A percentile compares a stretch with the other conserved stretches of the same genome.
These are phyloP conservation scores for Collariella sp. DNA, from an alignment of 495 filamentous ascomycete genomes.

Conservation along the genomic window DNA sequence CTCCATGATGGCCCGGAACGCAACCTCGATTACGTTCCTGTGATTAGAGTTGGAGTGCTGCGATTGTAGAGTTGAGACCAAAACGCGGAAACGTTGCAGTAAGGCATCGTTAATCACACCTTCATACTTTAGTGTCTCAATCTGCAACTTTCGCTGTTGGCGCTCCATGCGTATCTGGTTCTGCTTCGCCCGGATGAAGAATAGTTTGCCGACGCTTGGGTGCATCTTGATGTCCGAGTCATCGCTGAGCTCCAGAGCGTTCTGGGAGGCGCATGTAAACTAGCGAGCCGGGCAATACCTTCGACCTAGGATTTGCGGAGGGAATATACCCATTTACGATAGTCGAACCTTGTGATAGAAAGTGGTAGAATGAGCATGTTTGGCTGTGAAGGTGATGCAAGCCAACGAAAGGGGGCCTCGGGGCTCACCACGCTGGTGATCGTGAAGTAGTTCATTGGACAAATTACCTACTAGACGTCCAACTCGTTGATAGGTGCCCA, in stretches of 20 bases:
- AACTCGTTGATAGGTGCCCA: too few species aligned
- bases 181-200: conserved; percentile 97
- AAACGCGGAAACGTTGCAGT: conserved; percentile 28
- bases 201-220: conserved; percentile 96
- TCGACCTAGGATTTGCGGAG: neutral
- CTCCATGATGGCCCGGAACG: conserved; percentile 81
- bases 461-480: too few species aligned
- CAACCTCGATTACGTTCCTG: conserved; percentile 61
- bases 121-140: conserved; percentile 84
- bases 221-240: conserved; percentile 98
- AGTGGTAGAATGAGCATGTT: too few species aligned
- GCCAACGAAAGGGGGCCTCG: too few species aligned
- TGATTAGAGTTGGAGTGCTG: conserved; percentile 52
- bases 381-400: too few species aligned
- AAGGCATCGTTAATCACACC: conserved; percentile 86
- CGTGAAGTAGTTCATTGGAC: too few species aligned
- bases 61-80: conserved; percentile 34
- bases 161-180: conserved; percentile 90
- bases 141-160: conserved; percentile 71
- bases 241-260: conserved; percentile 88
- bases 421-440: too few species aligned
- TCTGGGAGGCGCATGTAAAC: conserved; percentile 36
- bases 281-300: neutral
- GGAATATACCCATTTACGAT: conserved; percentile 67
- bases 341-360: too few species aligned